phyloP scores from a whole-genome alignment of 192 early-diverging fungal species.

The Podila verticillata region DNA sequence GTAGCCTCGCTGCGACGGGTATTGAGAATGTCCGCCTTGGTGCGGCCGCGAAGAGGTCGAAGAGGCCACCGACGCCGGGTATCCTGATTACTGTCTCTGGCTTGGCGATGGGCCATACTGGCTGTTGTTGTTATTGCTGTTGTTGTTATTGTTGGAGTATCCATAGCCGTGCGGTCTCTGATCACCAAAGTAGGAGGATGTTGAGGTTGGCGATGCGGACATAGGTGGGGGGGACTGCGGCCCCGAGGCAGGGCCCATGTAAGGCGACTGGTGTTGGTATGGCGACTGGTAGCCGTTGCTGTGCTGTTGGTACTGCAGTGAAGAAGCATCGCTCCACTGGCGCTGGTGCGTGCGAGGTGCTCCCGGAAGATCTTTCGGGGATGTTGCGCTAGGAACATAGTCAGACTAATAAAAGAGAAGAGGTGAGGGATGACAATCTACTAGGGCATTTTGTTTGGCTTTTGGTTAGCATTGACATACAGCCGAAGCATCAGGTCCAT shows the following conservation, averaged over 20 bases:
- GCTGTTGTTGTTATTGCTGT: constrained; percentile 9
- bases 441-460: too few species aligned
- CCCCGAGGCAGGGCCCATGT: constrained; percentile 23
- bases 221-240: constrained; percentile 23
- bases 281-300: constrained; percentile 8
- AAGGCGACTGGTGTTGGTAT: constrained; percentile 25
- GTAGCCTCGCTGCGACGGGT: constrained; percentile 1
- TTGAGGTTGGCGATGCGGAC: constrained; percentile 23
- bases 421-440: too few species aligned
- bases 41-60: background rate
- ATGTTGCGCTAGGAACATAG: background rate
- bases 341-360: constrained; percentile 25
- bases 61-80: background rate
- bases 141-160: too few species aligned
- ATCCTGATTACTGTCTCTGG: constrained; percentile 7
- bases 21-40: constrained; percentile 10
- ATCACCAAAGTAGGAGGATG: constrained; percentile 27
- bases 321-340: constrained; percentile 46
- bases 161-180: constrained; percentile 5
- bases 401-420: background rate
- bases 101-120: constrained; percentile 12
- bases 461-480: background rate
- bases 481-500: background rate
- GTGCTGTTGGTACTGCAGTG: constrained; percentile 13
- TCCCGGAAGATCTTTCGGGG: background rate